Base-by-base conservation (phyloP, 1,284 basidiomycete species). In the Rhodotorula sp. region DNA sequence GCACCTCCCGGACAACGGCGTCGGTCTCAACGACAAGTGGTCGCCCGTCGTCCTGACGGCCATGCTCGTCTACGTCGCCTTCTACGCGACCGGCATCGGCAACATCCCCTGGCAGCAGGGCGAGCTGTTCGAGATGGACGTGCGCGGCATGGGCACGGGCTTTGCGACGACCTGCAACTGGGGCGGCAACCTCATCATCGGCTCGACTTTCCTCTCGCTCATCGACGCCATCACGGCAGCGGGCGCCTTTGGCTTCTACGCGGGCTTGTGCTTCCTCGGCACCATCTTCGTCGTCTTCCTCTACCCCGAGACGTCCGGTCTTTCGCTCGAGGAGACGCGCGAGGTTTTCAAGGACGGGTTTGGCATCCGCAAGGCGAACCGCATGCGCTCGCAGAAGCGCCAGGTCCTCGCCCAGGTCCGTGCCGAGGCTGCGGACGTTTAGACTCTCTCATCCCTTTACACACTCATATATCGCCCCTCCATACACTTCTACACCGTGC, bases 11-110 rank as follows among this genome's bases (percentile, higher is more conserved):
- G 83, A 89, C 48, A 85, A 88, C 55, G 89, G 89, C 5, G 84
- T 85, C 34, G 78, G 85, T 12, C 92, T 92, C 79, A 85, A 90
- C 4, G 84, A 82, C 21, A 80, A 84, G 10, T 90, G 88, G 86
- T 88, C 90, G 4, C 85, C 86, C 0, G 82, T 90, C 67, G 89
- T 93, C n/a, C 82, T 93, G 25, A 77, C 89, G 25, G 87, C 88
- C 41, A 92, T 93, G 90, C 88, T 92, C 73, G 79, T 90, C 74
- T 93, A 89, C 81, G 90, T 92, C 44, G 90, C 89, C 2, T 90
- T 89, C 10, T 93, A 92, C 79, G 91, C 90, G 0, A 70, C 77
- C 12, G 65, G 64, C 25, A 70, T 75, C 66, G 68, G 62, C 66
- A 67, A 69, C 64, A 64, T 72, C 45, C 70, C 73, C 7, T 93